Percentiles rank a stretch among this genome's conserved stretches.
Evolutionary conservation across 495 filamentous ascomycete species (phyloP).

Genomic region (Tuber borchii): DNA sequence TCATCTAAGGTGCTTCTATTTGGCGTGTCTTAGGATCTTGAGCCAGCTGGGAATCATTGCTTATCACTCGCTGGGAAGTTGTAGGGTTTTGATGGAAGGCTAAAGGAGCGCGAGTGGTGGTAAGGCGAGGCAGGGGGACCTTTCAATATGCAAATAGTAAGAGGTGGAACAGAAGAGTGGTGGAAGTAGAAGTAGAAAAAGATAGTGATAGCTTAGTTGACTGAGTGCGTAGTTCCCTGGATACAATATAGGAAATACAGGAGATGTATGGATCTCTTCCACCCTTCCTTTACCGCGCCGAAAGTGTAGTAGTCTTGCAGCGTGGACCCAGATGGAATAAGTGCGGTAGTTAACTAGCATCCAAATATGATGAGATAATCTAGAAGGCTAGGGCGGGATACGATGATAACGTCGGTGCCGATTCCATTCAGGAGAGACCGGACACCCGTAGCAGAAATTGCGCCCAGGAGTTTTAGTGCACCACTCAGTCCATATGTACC

Average conservation of each 20-base stretch:
- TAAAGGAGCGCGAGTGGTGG: background rate
- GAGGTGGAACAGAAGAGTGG: background rate
- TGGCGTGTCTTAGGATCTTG: background rate
- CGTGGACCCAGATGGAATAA: background rate
- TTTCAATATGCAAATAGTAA: background rate
- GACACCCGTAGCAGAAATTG: background rate
- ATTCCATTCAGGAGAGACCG: background rate
- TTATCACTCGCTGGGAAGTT: background rate
- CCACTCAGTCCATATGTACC: background rate
- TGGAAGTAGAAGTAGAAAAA: background rate
- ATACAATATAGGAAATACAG: background rate
- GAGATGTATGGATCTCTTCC: background rate
- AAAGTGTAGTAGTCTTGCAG: background rate
- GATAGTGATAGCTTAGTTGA: background rate
- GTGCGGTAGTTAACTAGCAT: too few species aligned
- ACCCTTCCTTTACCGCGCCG: background rate
- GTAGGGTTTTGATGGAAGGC: background rate
- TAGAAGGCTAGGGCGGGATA: background rate
- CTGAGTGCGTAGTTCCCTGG: background rate
- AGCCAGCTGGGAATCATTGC: background rate
- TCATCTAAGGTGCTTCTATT: background rate
- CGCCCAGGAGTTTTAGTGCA: background rate
- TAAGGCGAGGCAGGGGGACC: background rate
- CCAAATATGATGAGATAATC: background rate
- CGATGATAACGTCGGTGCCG: background rate